phyloP scores from a whole-genome alignment of 192 early-diverging fungal genomes.

The Entomortierella lignicola region DNA sequence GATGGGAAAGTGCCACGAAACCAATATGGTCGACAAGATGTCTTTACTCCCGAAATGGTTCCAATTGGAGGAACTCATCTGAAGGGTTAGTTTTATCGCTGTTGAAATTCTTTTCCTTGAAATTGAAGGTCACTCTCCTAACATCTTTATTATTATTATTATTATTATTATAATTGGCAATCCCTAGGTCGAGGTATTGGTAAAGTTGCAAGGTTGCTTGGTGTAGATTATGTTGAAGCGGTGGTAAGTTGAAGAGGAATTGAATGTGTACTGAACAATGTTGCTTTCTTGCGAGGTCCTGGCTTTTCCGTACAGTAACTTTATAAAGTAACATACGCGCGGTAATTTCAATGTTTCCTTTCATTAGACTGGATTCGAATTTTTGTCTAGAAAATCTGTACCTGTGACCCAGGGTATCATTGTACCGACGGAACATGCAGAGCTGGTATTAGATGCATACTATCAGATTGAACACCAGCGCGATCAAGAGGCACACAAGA shows the following conservation, averaged over 20 bases:
- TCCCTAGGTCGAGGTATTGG: slow-evolving; percentile 64
- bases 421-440: slow-evolving; percentile 67
- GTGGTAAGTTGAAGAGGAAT: slow-evolving; percentile 71
- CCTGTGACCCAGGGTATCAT: slow-evolving; percentile 79
- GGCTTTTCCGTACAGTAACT: too few relatives aligned
- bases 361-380: slow-evolving; percentile 78
- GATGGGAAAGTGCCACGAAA: slow-evolving; percentile 87
- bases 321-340: too few relatives aligned
- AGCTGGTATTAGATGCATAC: slow-evolving; percentile 68
- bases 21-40: slow-evolving; percentile 84
- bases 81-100: slow-evolving; percentile 50
- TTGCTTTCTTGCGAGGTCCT: too few relatives aligned
- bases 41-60: slow-evolving; percentile 87
- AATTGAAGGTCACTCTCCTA: too few relatives aligned
- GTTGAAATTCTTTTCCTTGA: slow-evolving; percentile 9
- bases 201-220: slow-evolving; percentile 77
- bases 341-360: not conserved
- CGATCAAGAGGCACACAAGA: slow-evolving; percentile 47
- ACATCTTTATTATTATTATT: not conserved
- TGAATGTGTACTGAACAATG: not conserved
- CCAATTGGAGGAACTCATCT: slow-evolving; percentile 84
- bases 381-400: slow-evolving; percentile 63
- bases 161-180: not conserved
- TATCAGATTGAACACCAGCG: slow-evolving; percentile 39
- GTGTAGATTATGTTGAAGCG: slow-evolving; percentile 84